Conservation (phyloP, 176 grass and related monocot species). For the Aechmea fasciata region DNA sequence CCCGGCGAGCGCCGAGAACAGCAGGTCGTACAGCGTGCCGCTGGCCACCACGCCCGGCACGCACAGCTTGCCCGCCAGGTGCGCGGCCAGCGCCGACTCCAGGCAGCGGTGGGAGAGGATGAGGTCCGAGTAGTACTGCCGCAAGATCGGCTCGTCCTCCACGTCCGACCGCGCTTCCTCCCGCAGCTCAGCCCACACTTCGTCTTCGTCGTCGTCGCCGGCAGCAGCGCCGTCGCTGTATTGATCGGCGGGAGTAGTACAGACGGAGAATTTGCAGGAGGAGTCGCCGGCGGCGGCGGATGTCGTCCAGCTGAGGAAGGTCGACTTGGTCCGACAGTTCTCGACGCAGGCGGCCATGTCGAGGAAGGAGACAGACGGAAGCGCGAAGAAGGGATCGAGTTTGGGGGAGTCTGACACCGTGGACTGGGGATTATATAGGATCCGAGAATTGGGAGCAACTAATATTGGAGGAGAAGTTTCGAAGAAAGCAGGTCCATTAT, state of each 20-base stretch:
- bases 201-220: constrained; percentile 31
- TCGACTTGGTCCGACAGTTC: constrained; percentile 26
- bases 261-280: constrained; percentile 7
- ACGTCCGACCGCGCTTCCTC: constrained; percentile 57
- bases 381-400: too few relatives aligned
- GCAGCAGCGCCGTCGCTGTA: neutral
- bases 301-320: neutral
- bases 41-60: constrained; percentile 38
- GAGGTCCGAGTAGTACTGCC: constrained; percentile 46
- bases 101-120: constrained; percentile 47
- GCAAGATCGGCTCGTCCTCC: constrained; percentile 48
- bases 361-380: neutral
- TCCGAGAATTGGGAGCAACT: neutral
- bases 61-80: constrained; percentile 61
- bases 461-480: neutral
- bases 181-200: constrained; percentile 45
- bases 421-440: neutral
- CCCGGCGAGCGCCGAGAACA: constrained; percentile 21
- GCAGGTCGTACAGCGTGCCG: constrained; percentile 38
- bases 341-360: constrained; percentile 72
- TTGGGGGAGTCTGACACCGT: too few relatives aligned
- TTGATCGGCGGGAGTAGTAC: neutral
- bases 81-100: constrained; percentile 59
- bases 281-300: constrained; percentile 10
- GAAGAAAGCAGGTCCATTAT: neutral